Evolutionary conservation across 495 filamentous ascomycete genomes (phyloP).

Genomic region (Tuber umbilicatum): DNA sequence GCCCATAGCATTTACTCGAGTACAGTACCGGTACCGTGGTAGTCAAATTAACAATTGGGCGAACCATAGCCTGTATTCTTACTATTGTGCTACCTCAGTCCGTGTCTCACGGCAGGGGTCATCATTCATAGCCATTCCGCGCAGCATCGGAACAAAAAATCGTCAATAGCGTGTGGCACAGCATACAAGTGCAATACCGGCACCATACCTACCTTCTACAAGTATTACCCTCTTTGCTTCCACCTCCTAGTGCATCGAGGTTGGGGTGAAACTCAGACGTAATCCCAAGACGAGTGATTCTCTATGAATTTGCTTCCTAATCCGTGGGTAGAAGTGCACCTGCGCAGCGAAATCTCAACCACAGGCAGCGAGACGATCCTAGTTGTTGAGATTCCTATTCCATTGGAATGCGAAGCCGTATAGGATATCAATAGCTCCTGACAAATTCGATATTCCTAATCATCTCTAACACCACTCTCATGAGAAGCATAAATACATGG

Average conservation of each 20-base stretch:
- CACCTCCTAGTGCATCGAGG: not conserved
- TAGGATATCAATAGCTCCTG: not conserved
- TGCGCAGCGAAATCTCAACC: not conserved
- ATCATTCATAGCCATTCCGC: not conserved
- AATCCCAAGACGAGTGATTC: not conserved
- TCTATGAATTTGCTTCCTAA: not conserved
- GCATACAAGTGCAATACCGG: not conserved
- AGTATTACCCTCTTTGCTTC: not conserved
- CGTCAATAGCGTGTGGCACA: not conserved
- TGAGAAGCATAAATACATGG: not conserved
- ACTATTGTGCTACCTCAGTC: not conserved
- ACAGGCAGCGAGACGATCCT: not conserved
- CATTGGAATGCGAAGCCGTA: not conserved
- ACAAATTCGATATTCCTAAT: not conserved
- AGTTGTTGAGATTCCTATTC: not conserved
- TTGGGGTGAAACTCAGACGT: not conserved
- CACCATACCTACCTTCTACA: not conserved
- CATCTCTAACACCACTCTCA: not conserved
- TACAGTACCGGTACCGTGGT: rapidly evolving
- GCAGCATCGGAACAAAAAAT: not conserved
- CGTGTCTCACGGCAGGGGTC: not conserved
- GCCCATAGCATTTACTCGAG: not conserved
- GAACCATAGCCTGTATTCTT: not conserved
- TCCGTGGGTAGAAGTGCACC: not conserved
- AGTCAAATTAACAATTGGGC: not conserved